These are phyloP conservation scores for Paraphaeosphaeria sporulosa DNA, from an alignment of 2,329 filamentous ascomycete species.

Conservation along the genomic window DNA sequence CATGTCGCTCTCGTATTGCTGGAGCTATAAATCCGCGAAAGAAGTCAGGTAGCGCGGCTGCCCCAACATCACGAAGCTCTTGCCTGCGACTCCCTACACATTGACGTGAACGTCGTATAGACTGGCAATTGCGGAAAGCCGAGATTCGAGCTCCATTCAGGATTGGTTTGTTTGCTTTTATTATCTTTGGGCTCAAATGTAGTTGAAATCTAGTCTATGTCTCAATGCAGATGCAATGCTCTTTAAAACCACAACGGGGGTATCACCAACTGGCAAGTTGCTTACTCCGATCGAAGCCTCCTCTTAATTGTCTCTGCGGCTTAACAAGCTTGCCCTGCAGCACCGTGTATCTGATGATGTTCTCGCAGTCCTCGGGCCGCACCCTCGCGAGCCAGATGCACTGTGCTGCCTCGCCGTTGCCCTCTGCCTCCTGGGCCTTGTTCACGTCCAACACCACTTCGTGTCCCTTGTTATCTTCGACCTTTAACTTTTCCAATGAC, in stretches of 20 bases:
- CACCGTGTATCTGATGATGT: conserved; percentile 86
- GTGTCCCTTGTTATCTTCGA: conserved; percentile 48
- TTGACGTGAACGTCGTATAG: too few relatives aligned
- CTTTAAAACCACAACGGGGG: not conserved
- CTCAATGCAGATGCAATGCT: not conserved
- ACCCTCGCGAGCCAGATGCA: conserved; percentile 93
- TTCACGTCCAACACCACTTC: conserved; percentile 42
- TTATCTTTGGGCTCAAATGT: not conserved
- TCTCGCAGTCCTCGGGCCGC: conserved; percentile 88
- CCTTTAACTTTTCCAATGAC: conserved; percentile 49
- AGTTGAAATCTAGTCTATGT: too few relatives aligned
- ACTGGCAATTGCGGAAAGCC: too few relatives aligned
- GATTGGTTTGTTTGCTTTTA: too few relatives aligned
- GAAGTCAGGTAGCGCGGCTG: too few relatives aligned
- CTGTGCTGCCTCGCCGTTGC: conserved; percentile 68
- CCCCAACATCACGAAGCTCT: too few relatives aligned
- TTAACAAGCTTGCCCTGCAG: conserved; percentile 94
- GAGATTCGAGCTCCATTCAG: too few relatives aligned
- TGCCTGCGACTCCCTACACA: too few relatives aligned
- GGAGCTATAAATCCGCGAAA: too few relatives aligned
- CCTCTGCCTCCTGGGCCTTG: conserved; percentile 48
- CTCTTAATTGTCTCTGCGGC: conserved; percentile 82
- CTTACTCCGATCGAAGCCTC: conserved; percentile 84
- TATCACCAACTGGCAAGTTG: conserved; percentile 85
- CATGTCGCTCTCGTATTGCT: too few relatives aligned